phyloP scores from a whole-genome alignment of 2,329 filamentous ascomycete species.

The Pseudogymnoascus sp. region DNA sequence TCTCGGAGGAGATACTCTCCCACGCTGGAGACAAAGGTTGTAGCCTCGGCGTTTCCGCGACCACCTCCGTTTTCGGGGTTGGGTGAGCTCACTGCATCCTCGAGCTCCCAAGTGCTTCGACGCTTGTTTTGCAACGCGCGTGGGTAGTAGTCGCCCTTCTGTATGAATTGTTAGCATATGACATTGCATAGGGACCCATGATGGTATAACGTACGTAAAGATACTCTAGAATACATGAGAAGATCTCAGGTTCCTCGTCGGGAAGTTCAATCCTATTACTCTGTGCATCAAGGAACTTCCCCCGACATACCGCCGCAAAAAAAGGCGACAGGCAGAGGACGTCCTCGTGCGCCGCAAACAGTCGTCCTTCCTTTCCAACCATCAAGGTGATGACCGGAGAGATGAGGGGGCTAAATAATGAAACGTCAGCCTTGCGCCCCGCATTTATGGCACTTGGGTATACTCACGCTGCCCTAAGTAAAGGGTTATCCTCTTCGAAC shows the following conservation, averaged over 20 bases:
- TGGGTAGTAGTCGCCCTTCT: slow-evolving; percentile 86
- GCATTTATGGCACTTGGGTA: slow-evolving; percentile 13
- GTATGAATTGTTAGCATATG: background rate
- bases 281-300: slow-evolving; percentile 64
- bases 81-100: slow-evolving; percentile 55
- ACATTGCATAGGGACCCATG: background rate
- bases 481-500: slow-evolving; percentile 48
- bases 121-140: slow-evolving; percentile 80
- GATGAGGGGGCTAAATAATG: slow-evolving; percentile 26
- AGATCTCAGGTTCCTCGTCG: slow-evolving; percentile 79
- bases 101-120: slow-evolving; percentile 81
- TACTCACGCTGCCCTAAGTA: slow-evolving; percentile 39
- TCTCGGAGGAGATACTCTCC: slow-evolving; percentile 76
- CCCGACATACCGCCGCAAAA: slow-evolving; percentile 64
- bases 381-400: slow-evolving; percentile 79
- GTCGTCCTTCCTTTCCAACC: slow-evolving; percentile 73
- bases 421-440: slow-evolving; percentile 13
- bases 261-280: slow-evolving; percentile 68
- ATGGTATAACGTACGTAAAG: slow-evolving; percentile 49
- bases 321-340: slow-evolving; percentile 79
- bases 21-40: slow-evolving; percentile 66
- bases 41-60: slow-evolving; percentile 59
- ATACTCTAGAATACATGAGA: slow-evolving; percentile 90
- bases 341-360: slow-evolving; percentile 94
- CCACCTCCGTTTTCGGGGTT: slow-evolving; percentile 40